These are phyloP conservation scores for Colletotrichum phormii DNA, from an alignment of 2,329 filamentous ascomycete genomes.

Conservation along the genomic window DNA sequence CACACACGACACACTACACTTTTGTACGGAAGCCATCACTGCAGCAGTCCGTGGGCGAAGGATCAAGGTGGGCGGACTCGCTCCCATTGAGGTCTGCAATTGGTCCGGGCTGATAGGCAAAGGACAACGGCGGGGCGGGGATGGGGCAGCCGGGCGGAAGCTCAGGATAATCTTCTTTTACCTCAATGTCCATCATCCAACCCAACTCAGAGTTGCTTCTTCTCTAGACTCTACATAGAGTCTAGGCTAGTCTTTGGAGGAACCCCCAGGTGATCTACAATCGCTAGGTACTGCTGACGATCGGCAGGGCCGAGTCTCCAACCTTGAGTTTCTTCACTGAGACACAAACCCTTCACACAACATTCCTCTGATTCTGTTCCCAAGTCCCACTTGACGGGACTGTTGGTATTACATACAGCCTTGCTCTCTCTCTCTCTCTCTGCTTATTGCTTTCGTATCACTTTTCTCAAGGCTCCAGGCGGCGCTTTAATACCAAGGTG, in stretches of 20 bases:
- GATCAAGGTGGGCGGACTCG: neutral
- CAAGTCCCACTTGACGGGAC: neutral
- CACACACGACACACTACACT: neutral
- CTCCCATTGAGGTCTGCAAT: neutral
- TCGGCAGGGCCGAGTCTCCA: constrained; percentile 5
- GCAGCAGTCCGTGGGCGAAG: neutral
- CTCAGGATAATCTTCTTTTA: neutral
- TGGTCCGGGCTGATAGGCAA: neutral
- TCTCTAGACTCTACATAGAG: neutral
- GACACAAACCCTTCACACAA: neutral
- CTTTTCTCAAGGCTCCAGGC: constrained; percentile 15
- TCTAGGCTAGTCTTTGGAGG: neutral
- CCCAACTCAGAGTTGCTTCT: neutral
- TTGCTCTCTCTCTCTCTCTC: neutral
- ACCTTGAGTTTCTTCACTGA: neutral
- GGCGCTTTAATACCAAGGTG: neutral
- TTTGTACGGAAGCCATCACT: neutral
- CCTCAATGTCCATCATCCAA: neutral
- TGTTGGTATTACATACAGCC: neutral
- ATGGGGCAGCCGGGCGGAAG: neutral
- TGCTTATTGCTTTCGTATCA: neutral
- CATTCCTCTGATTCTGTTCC: neutral
- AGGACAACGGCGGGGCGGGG: neutral
- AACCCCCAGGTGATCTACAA: neutral
- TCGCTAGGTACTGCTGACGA: neutral